phyloP scores from a whole-genome alignment of 192 early-diverging fungal species.

The Backusella macrospora region DNA sequence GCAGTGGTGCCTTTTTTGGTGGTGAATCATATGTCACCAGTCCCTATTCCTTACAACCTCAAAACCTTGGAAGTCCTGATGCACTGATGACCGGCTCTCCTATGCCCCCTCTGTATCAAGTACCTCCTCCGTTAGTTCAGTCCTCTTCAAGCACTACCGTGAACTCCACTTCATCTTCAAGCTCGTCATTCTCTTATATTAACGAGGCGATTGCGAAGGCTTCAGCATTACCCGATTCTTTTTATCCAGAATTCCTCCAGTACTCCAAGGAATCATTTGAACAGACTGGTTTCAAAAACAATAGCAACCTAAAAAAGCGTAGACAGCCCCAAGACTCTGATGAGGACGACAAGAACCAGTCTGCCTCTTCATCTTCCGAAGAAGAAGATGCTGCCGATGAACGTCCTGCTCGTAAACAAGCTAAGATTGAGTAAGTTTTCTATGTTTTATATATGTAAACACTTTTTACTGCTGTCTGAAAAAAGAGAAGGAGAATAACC shows the following conservation, averaged over 20 bases:
- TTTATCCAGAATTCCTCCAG: slow-evolving; percentile 44
- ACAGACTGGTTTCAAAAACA: slow-evolving; percentile 28
- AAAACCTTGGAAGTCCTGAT: slow-evolving; percentile 28
- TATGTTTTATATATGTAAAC: neutral
- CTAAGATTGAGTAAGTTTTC: slow-evolving; percentile 1
- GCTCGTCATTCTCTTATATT: slow-evolving; percentile 21
- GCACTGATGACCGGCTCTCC: slow-evolving; percentile 28
- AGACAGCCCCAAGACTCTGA: slow-evolving; percentile 9
- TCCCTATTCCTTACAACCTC: slow-evolving; percentile 11
- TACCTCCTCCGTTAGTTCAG: slow-evolving; percentile 26
- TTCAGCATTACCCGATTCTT: slow-evolving; percentile 42
- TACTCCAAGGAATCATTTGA: slow-evolving; percentile 47
- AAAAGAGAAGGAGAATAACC: neutral
- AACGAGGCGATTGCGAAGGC: slow-evolving; percentile 45
- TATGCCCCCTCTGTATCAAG: slow-evolving; percentile 25
- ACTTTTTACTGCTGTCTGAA: neutral
- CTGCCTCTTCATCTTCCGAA: neutral
- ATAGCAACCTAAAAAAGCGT: slow-evolving; percentile 1
- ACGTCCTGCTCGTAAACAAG: slow-evolving; percentile 3
- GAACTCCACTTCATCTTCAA: slow-evolving; percentile 29
- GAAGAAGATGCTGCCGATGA: slow-evolving; percentile 12
- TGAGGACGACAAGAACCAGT: neutral
- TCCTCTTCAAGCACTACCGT: slow-evolving; percentile 28
- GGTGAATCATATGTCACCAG: neutral
- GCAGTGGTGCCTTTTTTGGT: slow-evolving; percentile 1